Evolutionary conservation across 2,329 filamentous ascomycete genomes (phyloP).

Genomic region (Penicillium rolfsii): DNA sequence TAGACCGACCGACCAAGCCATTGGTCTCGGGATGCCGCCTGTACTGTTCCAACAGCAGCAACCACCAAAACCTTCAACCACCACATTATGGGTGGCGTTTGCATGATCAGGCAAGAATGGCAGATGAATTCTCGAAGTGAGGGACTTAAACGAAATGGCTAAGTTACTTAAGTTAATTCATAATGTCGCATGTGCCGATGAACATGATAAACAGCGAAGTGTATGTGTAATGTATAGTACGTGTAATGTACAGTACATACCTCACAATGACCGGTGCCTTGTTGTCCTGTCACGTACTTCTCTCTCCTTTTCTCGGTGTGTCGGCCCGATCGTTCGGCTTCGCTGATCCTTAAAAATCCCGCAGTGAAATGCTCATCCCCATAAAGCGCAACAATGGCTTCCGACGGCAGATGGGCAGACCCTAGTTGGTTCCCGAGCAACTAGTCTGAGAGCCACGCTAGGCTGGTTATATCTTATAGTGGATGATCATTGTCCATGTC

Average conservation of each 20-base stretch:
- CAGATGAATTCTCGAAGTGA: neutral
- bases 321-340: slow-evolving; percentile 3
- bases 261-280: neutral
- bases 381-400: neutral
- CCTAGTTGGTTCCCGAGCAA: neutral
- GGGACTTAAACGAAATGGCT: neutral
- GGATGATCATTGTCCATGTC: neutral
- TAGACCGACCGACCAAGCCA: slow-evolving; percentile 50
- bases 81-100: slow-evolving; percentile 17
- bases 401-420: neutral
- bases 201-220: neutral
- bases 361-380: neutral
- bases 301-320: neutral
- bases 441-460: neutral
- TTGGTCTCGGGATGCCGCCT: slow-evolving; percentile 33
- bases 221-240: neutral
- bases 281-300: neutral
- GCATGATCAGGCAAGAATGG: slow-evolving; percentile 1
- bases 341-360: neutral
- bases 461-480: neutral
- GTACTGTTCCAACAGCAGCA: slow-evolving; percentile 10
- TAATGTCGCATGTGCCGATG: neutral
- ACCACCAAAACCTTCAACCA: slow-evolving; percentile 14
- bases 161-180: neutral
- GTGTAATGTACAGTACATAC: neutral